Evolutionary conservation across 257 asterid genomes (phyloP).

Genomic region (Striga asiatica): DNA sequence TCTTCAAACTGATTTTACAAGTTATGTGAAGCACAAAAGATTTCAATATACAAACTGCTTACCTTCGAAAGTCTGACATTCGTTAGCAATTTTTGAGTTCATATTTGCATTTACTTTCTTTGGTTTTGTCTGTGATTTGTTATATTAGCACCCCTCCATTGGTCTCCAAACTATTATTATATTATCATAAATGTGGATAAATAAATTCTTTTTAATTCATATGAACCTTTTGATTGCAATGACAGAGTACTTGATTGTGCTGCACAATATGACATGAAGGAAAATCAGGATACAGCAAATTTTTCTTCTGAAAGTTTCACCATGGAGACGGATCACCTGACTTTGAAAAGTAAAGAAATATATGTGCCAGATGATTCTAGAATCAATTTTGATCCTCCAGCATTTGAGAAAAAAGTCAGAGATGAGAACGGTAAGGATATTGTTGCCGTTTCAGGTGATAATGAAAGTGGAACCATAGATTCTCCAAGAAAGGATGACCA

Average conservation of each 20-base stretch:
- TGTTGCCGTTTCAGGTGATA: constrained; percentile 22
- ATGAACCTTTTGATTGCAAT: constrained; percentile 21
- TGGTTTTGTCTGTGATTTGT: neutral
- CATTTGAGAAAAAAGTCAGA: constrained; percentile 18
- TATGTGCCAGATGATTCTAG: constrained; percentile 24
- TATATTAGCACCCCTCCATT: neutral
- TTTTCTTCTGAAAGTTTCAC: constrained; percentile 27
- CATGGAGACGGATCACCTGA: constrained; percentile 25
- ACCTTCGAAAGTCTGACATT: too few relatives aligned
- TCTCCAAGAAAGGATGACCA: constrained; percentile 20
- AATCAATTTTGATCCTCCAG: constrained; percentile 16
- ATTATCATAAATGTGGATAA: neutral
- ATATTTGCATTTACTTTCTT: neutral
- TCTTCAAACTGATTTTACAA: too few relatives aligned
- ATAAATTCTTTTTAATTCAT: neutral
- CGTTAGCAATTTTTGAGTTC: too few relatives aligned
- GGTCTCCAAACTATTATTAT: neutral
- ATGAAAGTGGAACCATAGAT: constrained; percentile 16
- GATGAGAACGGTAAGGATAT: constrained; percentile 20
- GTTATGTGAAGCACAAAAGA: too few relatives aligned
- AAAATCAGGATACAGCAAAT: constrained; percentile 30
- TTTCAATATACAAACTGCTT: too few relatives aligned
- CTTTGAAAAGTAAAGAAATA: constrained; percentile 24
- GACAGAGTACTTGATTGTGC: constrained; percentile 34
- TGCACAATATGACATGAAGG: constrained; percentile 48